Conservation (phyloP, 164 flowering plant species). For the Macadamia integrifolia region DNA sequence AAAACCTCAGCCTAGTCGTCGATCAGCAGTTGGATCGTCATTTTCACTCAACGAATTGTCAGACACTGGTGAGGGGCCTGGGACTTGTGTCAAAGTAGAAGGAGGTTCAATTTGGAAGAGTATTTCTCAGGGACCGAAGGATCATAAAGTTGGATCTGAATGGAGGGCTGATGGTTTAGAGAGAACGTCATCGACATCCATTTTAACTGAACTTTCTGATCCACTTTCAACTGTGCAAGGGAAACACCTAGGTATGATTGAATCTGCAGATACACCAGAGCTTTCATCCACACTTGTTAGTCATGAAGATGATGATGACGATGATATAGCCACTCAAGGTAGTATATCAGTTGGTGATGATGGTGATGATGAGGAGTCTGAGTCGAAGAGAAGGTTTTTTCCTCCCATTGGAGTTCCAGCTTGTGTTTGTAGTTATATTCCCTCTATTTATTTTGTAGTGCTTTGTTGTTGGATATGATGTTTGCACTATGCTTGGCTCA, state of each 20-base stretch:
- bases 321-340: constrained; percentile 52
- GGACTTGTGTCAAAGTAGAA: constrained; percentile 35
- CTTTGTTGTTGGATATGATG: background rate
- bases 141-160: constrained; percentile 29
- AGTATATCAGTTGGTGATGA: constrained; percentile 47
- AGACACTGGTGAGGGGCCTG: constrained; percentile 36
- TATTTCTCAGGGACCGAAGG: constrained; percentile 32
- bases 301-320: constrained; percentile 59
- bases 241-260: constrained; percentile 33
- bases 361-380: constrained; percentile 58
- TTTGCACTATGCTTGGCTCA: background rate
- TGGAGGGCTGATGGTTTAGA: constrained; percentile 52
- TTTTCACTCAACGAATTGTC: constrained; percentile 31
- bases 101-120: constrained; percentile 44
- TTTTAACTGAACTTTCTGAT: constrained; percentile 54
- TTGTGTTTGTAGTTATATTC: background rate
- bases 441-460: background rate
- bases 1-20: constrained; percentile 53
- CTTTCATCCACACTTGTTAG: constrained; percentile 58
- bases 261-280: constrained; percentile 52
- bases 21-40: constrained; percentile 37
- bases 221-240: constrained; percentile 38
- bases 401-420: background rate
- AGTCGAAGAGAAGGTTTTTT: constrained; percentile 61
- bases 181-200: constrained; percentile 56